Percentiles rank a stretch among this genome's conserved stretches.
Conservation (phyloP, 2,329 filamentous ascomycete genomes). For the Paecilomyces fulvus region DNA sequence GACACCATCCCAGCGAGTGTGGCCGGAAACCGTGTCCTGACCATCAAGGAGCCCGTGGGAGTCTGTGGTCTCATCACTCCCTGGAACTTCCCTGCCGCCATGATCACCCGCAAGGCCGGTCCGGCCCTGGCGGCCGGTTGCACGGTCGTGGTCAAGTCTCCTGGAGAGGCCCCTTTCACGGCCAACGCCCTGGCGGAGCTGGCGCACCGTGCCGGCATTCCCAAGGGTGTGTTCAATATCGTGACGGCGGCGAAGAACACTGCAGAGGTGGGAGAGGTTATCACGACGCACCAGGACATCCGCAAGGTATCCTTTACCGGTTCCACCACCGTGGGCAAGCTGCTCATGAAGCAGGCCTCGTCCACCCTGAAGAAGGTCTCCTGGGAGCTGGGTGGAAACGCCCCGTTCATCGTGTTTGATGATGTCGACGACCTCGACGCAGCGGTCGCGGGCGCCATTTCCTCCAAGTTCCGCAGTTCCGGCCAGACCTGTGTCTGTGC, state of each 20-base stretch:
- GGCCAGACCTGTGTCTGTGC: constrained; percentile 87
- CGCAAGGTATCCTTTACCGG: constrained; percentile 95
- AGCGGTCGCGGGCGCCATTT: constrained; percentile 73
- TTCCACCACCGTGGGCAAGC: constrained; percentile 53
- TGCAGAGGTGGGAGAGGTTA: constrained; percentile 62
- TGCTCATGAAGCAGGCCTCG: constrained; percentile 87
- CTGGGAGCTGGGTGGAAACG: constrained; percentile 89
- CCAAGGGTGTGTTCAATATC: constrained; percentile 83
- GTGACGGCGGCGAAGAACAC: constrained; percentile 76
- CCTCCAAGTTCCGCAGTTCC: constrained; percentile 86
- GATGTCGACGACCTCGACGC: constrained; percentile 74
- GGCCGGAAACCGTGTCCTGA: constrained; percentile 53
- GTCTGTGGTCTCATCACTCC: constrained; percentile 61
- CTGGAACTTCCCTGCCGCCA: constrained; percentile 54
- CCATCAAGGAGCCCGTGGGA: constrained; percentile 58
- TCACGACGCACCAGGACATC: constrained; percentile 68
- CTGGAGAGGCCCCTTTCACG: constrained; percentile 86
- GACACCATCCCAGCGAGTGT: constrained; percentile 54
- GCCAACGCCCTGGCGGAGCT: constrained; percentile 81
- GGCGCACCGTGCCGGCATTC: constrained; percentile 76
- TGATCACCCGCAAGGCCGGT: constrained; percentile 45
- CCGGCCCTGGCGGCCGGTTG: constrained; percentile 80
- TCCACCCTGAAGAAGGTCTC: constrained; percentile 78
- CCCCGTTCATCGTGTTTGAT: constrained; percentile 94
- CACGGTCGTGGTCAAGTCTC: constrained; percentile 86